Conservation (phyloP, 805 yeast genomes). For the Novakomyces olei region DNA sequence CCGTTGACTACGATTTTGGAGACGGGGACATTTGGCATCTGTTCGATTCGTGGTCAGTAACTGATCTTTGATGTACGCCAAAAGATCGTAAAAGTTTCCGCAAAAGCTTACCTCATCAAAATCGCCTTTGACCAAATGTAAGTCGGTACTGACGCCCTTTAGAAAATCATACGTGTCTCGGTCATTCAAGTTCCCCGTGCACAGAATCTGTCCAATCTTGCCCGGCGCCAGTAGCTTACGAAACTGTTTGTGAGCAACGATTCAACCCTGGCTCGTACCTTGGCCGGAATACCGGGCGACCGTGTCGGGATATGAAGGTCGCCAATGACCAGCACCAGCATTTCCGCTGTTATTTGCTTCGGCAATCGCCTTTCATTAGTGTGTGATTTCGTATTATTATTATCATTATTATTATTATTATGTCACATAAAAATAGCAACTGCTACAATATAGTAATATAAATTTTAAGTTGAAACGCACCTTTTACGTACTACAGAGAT, state of each 20-base stretch:
- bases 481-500: no score
- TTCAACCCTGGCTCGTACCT: conserved; percentile 13
- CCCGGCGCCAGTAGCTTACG: conserved; percentile 60
- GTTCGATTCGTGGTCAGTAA: no score
- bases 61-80: no score
- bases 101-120: conserved; percentile 32
- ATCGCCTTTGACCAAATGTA: conserved; percentile 65
- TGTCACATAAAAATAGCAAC: no score
- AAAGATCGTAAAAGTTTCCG: no score
- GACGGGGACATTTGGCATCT: conserved; percentile 35
- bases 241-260: conserved; percentile 25
- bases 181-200: conserved; percentile 64
- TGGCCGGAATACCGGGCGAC: conserved; percentile 34
- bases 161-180: conserved; percentile 41
- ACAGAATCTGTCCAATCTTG: conserved; percentile 63
- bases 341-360: no score
- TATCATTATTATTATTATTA: no score
- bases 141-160: conserved; percentile 43
- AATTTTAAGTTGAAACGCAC: no score
- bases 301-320: conserved; percentile 81
- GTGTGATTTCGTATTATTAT: no score
- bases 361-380: no score
- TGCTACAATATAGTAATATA: no score
- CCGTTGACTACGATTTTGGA: conserved; percentile 47
- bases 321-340: conserved; percentile 66